Evolutionary conservation across 768 basidiomycete species (phyloP).

Genomic region (Hypholoma sublateritium): DNA sequence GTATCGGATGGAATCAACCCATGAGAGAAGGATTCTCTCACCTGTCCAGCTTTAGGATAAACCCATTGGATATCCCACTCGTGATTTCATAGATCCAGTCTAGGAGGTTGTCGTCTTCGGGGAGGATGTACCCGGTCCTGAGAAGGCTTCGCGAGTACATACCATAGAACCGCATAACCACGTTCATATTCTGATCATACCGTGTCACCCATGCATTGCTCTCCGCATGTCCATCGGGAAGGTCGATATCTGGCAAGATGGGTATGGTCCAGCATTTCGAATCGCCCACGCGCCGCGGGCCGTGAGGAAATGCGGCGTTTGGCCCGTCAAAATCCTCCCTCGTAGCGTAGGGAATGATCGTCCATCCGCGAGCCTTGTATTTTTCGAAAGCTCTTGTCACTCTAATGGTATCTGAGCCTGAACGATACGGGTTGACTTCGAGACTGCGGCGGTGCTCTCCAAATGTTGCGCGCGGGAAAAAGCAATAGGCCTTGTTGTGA

Average conservation of each 20-base stretch:
- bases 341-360: slow-evolving; percentile 4
- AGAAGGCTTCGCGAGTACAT: no score
- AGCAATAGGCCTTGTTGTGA: slow-evolving; percentile 36
- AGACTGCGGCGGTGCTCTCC: slow-evolving; percentile 13
- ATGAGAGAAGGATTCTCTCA: no score
- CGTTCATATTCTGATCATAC: neutral
- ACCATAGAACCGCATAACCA: no score
- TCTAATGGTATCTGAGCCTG: neutral
- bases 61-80: no score
- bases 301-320: slow-evolving; percentile 16
- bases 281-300: slow-evolving; percentile 32
- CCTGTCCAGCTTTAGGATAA: no score
- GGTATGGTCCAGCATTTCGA: slow-evolving; percentile 27
- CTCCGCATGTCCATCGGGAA: slow-evolving; percentile 1
- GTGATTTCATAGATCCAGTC: no score
- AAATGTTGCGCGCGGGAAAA: slow-evolving; percentile 43
- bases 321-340: slow-evolving; percentile 9
- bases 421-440: neutral
- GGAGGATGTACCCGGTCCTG: no score
- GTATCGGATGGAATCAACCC: no score
- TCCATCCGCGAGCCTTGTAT: slow-evolving; percentile 39
- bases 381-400: slow-evolving; percentile 23
- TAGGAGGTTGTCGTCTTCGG: no score
- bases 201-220: slow-evolving; percentile 6
- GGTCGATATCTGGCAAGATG: slow-evolving; percentile 13